Base-by-base conservation (phyloP, 306 rosid species). In the Pterocarpus macrocarpus region DNA sequence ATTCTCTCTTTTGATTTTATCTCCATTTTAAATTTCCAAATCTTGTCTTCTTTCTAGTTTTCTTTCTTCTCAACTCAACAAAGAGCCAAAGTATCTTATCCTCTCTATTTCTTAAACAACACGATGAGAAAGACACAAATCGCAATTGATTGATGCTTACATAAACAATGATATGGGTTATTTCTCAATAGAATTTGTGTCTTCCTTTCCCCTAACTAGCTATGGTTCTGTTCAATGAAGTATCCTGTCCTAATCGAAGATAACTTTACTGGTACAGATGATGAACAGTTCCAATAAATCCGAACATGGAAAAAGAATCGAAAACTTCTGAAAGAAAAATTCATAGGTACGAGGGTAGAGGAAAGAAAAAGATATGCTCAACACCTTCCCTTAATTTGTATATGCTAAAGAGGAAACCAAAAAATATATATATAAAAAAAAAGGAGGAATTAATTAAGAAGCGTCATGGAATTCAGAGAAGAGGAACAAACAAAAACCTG, bases 401-500 rank as follows among this genome's bases (percentile, higher is more conserved):
- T 43, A 1, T 43, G 8, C 7, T 22, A 22, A 5, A 2, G 8
- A 2, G 8, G 47, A 7, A 6, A 43, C 9, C 6, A 43, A 43
- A 43, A 10, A 43, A 43, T 5, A 43, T 43, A 43, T 43, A 6
- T 5, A 43, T 43, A 43, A 43, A 55, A 55, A 6, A 16, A 13
- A 15, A 12, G 3, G 8, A 50, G 16, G 15, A 50, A 49, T 49
- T 12, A 13, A 50, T 13, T 50, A 12, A 12, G 7, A 50, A 50
- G 57, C 57, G 12, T 12, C 4, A 13, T 50, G 39, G 22, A 49
- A 34, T 71, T 82, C 73, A 87, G 32, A 32, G 76, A 68, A 33
- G 39, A 81, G 97, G 92, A 73, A 85, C 76, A 45, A 73, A 85
- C 76, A 45, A 64, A 86, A 65, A 94, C 65, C 73, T 89, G 85